Percentiles rank a stretch among this genome's conserved stretches.
Evolutionary conservation across 2,329 filamentous ascomycete species (phyloP).

Genomic region (Bipolaris zeicola): DNA sequence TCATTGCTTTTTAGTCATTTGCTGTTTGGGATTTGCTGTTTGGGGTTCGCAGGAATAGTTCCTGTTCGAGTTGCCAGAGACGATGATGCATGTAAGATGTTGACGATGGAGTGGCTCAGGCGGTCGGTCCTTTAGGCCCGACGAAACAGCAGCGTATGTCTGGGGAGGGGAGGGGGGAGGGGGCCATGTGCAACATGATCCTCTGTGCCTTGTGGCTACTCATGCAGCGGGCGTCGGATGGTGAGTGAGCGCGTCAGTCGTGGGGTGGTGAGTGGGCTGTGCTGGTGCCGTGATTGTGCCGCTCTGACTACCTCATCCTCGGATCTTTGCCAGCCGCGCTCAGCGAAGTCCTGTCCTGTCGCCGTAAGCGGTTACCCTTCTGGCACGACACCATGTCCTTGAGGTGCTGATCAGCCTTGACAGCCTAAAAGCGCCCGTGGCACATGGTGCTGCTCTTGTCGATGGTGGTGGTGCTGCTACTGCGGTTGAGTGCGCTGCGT

Average conservation of each 20-base stretch:
- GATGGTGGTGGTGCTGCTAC: neutral
- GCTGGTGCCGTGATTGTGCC: slow-evolving; percentile 15
- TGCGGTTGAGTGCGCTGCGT: neutral
- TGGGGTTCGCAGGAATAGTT: neutral
- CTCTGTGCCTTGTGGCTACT: slow-evolving; percentile 8
- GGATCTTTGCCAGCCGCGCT: slow-evolving; percentile 15
- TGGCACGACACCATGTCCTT: neutral
- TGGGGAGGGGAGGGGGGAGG: slow-evolving; percentile 21
- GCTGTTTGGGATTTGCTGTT: neutral
- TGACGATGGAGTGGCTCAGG: neutral
- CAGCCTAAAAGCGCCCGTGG: neutral
- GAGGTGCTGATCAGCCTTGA: neutral
- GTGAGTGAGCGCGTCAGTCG: slow-evolving; percentile 5
- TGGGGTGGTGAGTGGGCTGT: slow-evolving; percentile 10
- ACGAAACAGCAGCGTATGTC: slow-evolving; percentile 6
- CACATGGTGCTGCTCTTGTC: neutral
- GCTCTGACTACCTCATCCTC: neutral
- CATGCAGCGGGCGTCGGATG: slow-evolving; percentile 13
- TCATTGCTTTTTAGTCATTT: neutral
- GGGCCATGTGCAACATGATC: slow-evolving; percentile 15
- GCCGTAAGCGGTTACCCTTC: slow-evolving; percentile 1
- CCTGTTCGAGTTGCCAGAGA: neutral
- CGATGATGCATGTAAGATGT: neutral
- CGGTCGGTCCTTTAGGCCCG: neutral
- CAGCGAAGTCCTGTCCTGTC: slow-evolving; percentile 6